phyloP scores from a whole-genome alignment of 495 filamentous ascomycete species.

The Pyronema domesticum region DNA sequence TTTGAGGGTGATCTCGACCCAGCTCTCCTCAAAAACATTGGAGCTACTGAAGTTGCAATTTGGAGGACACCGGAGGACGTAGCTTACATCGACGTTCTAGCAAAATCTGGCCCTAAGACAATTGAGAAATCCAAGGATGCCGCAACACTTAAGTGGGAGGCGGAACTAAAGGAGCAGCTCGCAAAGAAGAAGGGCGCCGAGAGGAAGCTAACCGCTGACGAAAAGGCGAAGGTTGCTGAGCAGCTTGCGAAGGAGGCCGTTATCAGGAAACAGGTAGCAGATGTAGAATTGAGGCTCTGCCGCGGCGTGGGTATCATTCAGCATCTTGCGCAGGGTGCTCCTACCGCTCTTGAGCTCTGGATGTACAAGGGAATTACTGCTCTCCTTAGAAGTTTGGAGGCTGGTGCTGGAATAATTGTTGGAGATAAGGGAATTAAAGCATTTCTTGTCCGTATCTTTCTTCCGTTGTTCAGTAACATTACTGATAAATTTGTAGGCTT shows the following conservation, averaged over 20 bases:
- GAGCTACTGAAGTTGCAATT: conserved; percentile 76
- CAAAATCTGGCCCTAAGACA: conserved; percentile 43
- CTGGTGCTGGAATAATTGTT: conserved; percentile 63
- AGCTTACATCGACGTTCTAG: conserved; percentile 74
- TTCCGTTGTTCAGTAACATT: background rate
- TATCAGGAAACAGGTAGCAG: conserved; percentile 51
- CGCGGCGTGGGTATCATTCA: conserved; percentile 71
- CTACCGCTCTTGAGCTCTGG: conserved; percentile 69
- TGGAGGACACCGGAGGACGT: conserved; percentile 75
- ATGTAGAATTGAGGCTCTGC: conserved; percentile 47
- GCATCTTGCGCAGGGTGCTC: conserved; percentile 65
- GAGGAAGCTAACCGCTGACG: conserved; percentile 77
- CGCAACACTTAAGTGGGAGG: conserved; percentile 91
- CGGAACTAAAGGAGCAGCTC: conserved; percentile 71
- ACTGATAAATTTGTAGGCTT: conserved; percentile 9
- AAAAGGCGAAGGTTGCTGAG: conserved; percentile 74
- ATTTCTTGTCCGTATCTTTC: conserved; percentile 40
- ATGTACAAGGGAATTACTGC: conserved; percentile 58
- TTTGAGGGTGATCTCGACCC: conserved; percentile 53
- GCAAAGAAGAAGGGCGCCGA: conserved; percentile 81
- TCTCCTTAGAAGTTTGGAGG: conserved; percentile 51
- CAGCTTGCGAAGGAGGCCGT: conserved; percentile 72
- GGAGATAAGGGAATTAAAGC: conserved; percentile 61
- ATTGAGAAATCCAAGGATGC: conserved; percentile 75
- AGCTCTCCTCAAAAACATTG: conserved; percentile 45